Evolutionary conservation across 2,329 filamentous ascomycete species (phyloP).

Genomic region (Amesomyces nigricolor): DNA sequence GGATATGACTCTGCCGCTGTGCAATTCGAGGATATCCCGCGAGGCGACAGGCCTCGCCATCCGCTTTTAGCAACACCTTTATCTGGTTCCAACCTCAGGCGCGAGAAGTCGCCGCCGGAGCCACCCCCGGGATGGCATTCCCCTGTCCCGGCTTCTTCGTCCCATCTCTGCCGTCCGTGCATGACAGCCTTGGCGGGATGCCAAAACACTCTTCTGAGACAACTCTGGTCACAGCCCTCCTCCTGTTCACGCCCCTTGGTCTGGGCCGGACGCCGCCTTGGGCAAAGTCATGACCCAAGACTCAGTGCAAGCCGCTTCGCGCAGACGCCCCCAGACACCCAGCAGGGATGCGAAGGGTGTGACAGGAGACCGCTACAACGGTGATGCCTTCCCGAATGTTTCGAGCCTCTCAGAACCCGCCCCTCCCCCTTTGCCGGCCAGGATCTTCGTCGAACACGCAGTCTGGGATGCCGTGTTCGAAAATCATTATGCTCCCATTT

Average conservation of each 20-base stretch:
- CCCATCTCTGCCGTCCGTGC: constrained; percentile 23
- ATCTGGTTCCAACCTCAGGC: background rate
- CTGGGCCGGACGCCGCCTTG: constrained; percentile 10
- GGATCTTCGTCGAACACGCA: constrained; percentile 14
- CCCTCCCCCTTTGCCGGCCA: constrained; percentile 1
- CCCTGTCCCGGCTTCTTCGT: constrained; percentile 10
- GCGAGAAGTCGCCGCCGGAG: background rate
- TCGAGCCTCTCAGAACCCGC: constrained; percentile 30
- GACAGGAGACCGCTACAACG: constrained; percentile 29
- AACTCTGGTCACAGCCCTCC: constrained; percentile 40
- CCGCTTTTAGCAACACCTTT: background rate
- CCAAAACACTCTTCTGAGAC: constrained; percentile 46
- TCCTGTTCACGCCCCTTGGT: constrained; percentile 27
- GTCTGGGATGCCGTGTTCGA: constrained; percentile 23
- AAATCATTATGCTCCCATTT: constrained; percentile 41
- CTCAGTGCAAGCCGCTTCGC: constrained; percentile 8
- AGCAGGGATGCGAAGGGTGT: constrained; percentile 18
- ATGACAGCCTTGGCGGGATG: constrained; percentile 28
- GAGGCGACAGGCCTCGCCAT: too few species aligned
- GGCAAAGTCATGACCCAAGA: background rate
- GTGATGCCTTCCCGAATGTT: constrained; percentile 34
- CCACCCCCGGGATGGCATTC: constrained; percentile 4
- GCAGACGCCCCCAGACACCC: constrained; percentile 30
- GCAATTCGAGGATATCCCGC: background rate
- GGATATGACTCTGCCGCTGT: constrained; percentile 1